phyloP scores from a whole-genome alignment of 2,329 filamentous ascomycete species.

The Beauveria varroae region DNA sequence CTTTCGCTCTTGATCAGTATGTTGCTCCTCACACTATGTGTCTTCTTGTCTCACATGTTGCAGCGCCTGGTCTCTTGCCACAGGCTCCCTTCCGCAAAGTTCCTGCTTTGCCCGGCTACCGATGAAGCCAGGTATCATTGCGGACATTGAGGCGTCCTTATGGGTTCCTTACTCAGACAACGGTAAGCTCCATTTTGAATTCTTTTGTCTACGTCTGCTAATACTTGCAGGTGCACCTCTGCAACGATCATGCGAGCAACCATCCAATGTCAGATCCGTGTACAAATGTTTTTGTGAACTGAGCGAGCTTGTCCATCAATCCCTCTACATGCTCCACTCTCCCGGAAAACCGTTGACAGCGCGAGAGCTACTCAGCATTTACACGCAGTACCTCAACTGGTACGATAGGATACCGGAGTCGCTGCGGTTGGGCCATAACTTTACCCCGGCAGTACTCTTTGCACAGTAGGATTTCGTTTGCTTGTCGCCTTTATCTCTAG shows the following conservation, averaged over 20 bases:
- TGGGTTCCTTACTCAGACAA: constrained; percentile 54
- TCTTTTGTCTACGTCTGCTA: background rate
- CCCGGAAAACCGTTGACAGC: constrained; percentile 59
- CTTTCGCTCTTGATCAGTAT: constrained; percentile 57
- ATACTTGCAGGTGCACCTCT: constrained; percentile 38
- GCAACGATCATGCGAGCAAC: constrained; percentile 50
- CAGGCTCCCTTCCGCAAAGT: constrained; percentile 53
- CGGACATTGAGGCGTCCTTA: constrained; percentile 50
- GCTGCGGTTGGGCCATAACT: constrained; percentile 58
- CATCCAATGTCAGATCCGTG: constrained; percentile 60
- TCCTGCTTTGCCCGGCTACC: constrained; percentile 50
- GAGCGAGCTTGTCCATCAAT: constrained; percentile 66
- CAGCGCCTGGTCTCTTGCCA: constrained; percentile 59
- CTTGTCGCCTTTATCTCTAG: background rate
- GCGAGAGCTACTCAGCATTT: constrained; percentile 54
- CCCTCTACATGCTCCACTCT: constrained; percentile 64
- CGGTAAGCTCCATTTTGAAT: constrained; percentile 31
- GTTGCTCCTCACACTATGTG: constrained; percentile 23
- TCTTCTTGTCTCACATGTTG: background rate
- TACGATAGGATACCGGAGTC: constrained; percentile 60
- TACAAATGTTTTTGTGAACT: constrained; percentile 64
- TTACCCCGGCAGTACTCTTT: constrained; percentile 65
- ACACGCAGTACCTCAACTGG: constrained; percentile 64
- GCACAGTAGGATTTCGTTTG: constrained; percentile 52
- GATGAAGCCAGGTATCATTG: constrained; percentile 53